Percentiles rank a stretch among this genome's conserved stretches.
These are phyloP conservation scores for Helotiales sp. DNA, from an alignment of 2,329 filamentous ascomycete genomes.

Conservation along the genomic window DNA sequence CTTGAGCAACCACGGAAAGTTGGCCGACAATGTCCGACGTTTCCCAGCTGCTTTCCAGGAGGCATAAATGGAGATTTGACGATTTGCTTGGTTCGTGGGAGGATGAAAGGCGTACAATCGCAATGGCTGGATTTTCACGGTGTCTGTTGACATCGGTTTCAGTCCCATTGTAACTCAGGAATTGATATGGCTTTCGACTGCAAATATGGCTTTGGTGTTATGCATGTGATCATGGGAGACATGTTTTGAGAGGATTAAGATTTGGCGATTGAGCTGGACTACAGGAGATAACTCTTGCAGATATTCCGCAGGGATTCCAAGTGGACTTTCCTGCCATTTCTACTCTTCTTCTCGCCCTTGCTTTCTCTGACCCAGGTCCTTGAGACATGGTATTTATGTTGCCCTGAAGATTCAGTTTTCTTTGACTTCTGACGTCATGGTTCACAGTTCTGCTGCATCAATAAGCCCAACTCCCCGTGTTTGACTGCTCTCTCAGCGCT, in stretches of 20 bases:
- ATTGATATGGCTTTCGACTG: constrained; percentile 38
- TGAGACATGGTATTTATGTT: no score
- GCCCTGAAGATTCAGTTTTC: neutral
- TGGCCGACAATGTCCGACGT: constrained; percentile 86
- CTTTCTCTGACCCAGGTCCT: neutral
- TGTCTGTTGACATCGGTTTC: constrained; percentile 33
- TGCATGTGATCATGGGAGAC: constrained; percentile 8
- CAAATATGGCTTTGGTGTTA: neutral
- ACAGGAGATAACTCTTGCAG: neutral
- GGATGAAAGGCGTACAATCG: constrained; percentile 40
- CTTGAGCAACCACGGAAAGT: constrained; percentile 88
- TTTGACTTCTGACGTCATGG: neutral
- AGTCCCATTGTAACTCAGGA: constrained; percentile 40
- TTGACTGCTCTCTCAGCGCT: no score
- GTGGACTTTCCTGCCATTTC: no score
- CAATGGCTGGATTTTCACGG: constrained; percentile 39
- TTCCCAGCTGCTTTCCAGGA: constrained; percentile 88
- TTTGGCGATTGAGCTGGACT: neutral
- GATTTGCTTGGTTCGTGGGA: constrained; percentile 22
- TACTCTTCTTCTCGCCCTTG: no score
- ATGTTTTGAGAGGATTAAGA: neutral
- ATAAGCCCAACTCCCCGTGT: no score
- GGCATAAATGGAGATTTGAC: constrained; percentile 37
- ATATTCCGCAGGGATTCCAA: neutral
- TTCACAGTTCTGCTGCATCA: neutral